Evolutionary conservation across 441 rosid genomes (phyloP).

Genomic region (Euphorbia schlechtendalii): DNA sequence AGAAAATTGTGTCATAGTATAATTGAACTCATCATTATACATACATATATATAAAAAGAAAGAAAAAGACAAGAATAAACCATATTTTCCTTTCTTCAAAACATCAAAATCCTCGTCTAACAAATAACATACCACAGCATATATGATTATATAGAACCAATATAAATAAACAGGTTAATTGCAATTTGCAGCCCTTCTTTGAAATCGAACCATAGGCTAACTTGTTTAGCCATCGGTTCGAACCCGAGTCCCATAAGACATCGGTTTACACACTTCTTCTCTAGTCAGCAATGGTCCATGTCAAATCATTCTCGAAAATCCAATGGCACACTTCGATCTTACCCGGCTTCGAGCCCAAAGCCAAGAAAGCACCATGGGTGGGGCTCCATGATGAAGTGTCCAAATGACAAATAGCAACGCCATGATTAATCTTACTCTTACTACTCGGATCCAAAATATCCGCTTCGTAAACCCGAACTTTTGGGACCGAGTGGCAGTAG

Average conservation of each 20-base stretch:
- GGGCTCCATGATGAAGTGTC: slow-evolving; percentile 93
- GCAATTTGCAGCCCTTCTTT: not conserved
- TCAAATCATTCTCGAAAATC: slow-evolving; percentile 92
- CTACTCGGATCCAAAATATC: slow-evolving; percentile 54
- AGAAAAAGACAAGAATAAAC: too few species aligned
- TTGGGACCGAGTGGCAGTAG: slow-evolving; percentile 97
- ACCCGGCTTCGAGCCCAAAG: slow-evolving; percentile 80
- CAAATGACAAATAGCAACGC: slow-evolving; percentile 85
- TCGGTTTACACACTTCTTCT: not conserved
- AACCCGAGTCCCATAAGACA: slow-evolving; percentile 1
- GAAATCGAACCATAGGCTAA: slow-evolving; percentile 19
- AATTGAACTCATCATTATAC: not conserved
- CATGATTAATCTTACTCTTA: slow-evolving; percentile 62
- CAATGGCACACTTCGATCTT: slow-evolving; percentile 88
- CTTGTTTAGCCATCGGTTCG: slow-evolving; percentile 22
- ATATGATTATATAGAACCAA: not conserved
- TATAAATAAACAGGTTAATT: slow-evolving; percentile 1
- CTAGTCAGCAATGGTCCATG: slow-evolving; percentile 70
- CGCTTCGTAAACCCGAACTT: slow-evolving; percentile 83
- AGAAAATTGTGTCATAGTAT: not conserved
- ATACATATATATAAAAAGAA: too few species aligned
- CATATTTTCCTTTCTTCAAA: not conserved
- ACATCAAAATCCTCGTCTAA: slow-evolving; percentile 1
- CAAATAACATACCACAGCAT: not conserved
- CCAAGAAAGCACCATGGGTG: slow-evolving; percentile 73